Evolutionary conservation across 768 basidiomycete species (phyloP), one percentile per base, ranked within the genome.

Genomic region (Amanita molliuscula): DNA sequence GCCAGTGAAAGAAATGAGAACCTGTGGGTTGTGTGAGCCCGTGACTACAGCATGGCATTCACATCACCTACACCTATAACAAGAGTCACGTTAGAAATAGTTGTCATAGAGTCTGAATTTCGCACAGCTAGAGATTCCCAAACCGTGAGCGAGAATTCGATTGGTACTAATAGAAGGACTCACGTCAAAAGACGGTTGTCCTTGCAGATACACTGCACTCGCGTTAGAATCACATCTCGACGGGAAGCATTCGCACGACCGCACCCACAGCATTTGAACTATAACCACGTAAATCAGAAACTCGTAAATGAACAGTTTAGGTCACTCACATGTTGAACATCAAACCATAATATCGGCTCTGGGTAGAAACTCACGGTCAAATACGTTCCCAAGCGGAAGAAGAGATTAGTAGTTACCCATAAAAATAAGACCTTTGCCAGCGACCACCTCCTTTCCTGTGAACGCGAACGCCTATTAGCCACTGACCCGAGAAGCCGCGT

Each of bases 311-410:
- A 11, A 18, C 26, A 31, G 33, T 26, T 20, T 26, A 23, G 3
- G 16, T 5, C 11, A 44, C 62, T 40, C 51, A 66, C 66, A 62
- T 56, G 43, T 63, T 67, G 54, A 59, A 66, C 11, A 50, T 60
- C 6, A 69, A 31, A 50, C 62, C 62, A 48, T 66, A 67, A 53
- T 67, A 69, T 42, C 66, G 62, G 51, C 63, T 65, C 67, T 66
- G 34, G 26, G 26, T 31, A 21, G n/a, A n/a, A n/a, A 10, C 4
- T 3, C 20, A 13, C 33, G 29, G 16, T 50, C 21, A 26, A 20
- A 35, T 26, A 15, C 15, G 20, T 11, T 29, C 21, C 5, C 2
- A 7, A 5, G 31, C 11, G 35, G 34, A 33, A 10, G 38, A 6
- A 41, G 13, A 31, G 16, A n/a, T n/a, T n/a, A n/a, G n/a, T 11